phyloP scores from a whole-genome alignment of 2,329 filamentous ascomycete genomes.

The Geosmithia putterillii region DNA sequence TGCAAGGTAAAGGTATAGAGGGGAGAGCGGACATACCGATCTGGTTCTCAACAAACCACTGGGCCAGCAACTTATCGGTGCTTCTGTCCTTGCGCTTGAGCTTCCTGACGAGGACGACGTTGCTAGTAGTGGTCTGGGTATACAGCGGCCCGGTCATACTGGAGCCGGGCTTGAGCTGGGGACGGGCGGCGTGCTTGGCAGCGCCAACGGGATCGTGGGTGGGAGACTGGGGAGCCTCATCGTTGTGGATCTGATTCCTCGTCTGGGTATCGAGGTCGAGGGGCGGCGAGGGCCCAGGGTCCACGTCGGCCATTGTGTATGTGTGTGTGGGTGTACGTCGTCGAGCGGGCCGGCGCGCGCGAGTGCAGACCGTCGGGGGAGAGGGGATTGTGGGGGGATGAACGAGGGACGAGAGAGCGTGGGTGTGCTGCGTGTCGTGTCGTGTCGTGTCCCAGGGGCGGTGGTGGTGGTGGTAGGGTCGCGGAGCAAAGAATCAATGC shows the following conservation, averaged over 20 bases:
- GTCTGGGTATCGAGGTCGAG: slow-evolving; percentile 6
- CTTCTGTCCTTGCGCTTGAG: slow-evolving; percentile 51
- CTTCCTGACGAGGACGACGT: slow-evolving; percentile 41
- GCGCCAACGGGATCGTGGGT: slow-evolving; percentile 7
- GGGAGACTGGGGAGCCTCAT: neutral
- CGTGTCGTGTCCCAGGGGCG: too few species aligned
- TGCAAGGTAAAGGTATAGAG: neutral
- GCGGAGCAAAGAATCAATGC: too few species aligned
- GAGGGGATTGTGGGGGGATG: slow-evolving; percentile 1
- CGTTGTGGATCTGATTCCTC: slow-evolving; percentile 4
- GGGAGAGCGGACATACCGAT: slow-evolving; percentile 46
- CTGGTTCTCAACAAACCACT: slow-evolving; percentile 68
- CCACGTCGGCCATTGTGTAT: slow-evolving; percentile 10
- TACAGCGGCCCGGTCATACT: slow-evolving; percentile 45
- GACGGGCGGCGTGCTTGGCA: slow-evolving; percentile 10
- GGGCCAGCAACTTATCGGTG: slow-evolving; percentile 45
- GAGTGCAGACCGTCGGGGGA: neutral
- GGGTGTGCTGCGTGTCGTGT: too few species aligned
- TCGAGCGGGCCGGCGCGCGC: too few species aligned
- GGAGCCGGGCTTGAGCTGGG: slow-evolving; percentile 16
- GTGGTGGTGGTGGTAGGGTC: too few species aligned
- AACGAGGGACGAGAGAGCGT: too few species aligned
- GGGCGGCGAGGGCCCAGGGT: slow-evolving; percentile 11
- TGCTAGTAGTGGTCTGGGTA: slow-evolving; percentile 38
- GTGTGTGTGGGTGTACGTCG: neutral